phyloP scores from a whole-genome alignment of 2,329 filamentous ascomycete species.

The Aspergillus proliferans region DNA sequence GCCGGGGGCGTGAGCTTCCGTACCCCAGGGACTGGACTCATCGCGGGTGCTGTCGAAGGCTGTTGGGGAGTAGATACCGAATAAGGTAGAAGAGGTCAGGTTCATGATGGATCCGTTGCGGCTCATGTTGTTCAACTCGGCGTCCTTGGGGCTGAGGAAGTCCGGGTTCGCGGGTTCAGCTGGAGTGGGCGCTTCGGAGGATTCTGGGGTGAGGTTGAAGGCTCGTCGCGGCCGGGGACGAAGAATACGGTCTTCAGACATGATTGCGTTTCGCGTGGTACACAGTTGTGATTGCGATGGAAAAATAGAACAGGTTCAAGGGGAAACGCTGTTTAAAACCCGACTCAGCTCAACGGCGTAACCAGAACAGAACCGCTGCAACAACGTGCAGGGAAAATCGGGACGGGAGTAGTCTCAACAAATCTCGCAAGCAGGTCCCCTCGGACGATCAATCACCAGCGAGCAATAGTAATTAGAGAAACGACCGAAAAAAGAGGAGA shows the following conservation, averaged over 20 bases:
- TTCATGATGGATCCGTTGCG: conserved; percentile 76
- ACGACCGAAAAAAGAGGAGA: no score
- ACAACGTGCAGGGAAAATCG: no score
- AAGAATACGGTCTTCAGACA: conserved; percentile 46
- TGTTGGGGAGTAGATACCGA: conserved; percentile 78
- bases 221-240: conserved; percentile 67
- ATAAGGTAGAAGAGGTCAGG: conserved; percentile 80
- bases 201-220: conserved; percentile 55
- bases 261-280: conserved; percentile 5
- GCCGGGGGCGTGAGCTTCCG: conserved; percentile 64
- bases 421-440: no score
- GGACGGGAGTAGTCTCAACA: no score
- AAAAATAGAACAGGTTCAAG: neutral
- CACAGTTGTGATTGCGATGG: neutral
- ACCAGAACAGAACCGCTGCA: no score
- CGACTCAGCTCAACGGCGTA: no score
- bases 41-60: conserved; percentile 51
- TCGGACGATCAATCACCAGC: no score
- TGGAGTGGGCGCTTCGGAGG: conserved; percentile 37
- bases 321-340: no score
- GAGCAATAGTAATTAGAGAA: no score
- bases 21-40: conserved; percentile 70
- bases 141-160: conserved; percentile 27
- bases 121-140: conserved; percentile 45
- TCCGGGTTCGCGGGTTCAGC: conserved; percentile 31